phyloP scores from a whole-genome alignment of 139 green algal genomes.

The Chlorella sp. region DNA sequence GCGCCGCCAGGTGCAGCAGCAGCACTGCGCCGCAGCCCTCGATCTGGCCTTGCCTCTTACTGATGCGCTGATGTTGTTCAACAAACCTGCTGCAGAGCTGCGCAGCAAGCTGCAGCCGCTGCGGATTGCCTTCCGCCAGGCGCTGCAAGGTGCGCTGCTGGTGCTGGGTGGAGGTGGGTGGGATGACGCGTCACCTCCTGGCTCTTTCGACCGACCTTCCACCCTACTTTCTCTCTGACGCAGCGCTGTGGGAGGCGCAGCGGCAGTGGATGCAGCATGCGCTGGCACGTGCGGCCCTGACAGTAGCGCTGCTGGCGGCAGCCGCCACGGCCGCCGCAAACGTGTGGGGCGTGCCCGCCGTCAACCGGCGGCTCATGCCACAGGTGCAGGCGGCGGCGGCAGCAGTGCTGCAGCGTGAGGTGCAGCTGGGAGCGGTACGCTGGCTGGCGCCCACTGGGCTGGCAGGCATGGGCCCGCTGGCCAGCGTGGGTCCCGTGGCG shows the following conservation, averaged over 20 bases:
- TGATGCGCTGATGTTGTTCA: no score
- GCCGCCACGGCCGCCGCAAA: constrained; percentile 47
- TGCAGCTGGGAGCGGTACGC: constrained; percentile 54
- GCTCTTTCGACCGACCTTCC: neutral
- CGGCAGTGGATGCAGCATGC: constrained; percentile 11
- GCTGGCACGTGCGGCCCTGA: constrained; percentile 28
- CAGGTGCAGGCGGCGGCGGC: neutral
- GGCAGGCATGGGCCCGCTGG: constrained; percentile 63
- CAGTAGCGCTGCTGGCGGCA: constrained; percentile 25
- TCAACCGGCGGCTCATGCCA: constrained; percentile 51
- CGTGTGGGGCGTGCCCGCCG: constrained; percentile 47
- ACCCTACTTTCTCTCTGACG: neutral
- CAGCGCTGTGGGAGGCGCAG: constrained; percentile 32
- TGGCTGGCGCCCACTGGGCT: constrained; percentile 66
- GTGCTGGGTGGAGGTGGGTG: no score
- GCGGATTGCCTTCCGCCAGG: neutral
- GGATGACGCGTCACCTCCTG: no score
- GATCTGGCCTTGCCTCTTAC: no score
- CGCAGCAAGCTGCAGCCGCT: constrained; percentile 30
- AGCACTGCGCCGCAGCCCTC: no score
- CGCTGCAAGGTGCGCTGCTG: neutral
- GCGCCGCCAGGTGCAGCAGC: no score
- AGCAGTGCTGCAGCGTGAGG: constrained; percentile 41
- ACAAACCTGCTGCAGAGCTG: neutral
- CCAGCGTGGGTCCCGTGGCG: constrained; percentile 59